Conservation (phyloP, 768 basidiomycete species). For the Calocera viscosa region DNA sequence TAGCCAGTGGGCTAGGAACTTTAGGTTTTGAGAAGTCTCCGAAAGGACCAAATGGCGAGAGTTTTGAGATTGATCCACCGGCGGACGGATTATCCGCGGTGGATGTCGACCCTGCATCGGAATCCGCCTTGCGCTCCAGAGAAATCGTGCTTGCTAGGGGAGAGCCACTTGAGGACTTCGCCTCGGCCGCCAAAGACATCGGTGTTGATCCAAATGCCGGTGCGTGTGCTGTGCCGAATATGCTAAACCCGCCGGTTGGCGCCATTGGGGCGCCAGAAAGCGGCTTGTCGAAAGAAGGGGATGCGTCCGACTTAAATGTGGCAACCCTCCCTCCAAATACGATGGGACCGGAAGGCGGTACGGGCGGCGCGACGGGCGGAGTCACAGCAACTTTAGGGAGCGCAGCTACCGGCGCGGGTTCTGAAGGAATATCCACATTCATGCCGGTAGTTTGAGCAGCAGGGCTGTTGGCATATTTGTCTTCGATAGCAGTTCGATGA, state of each 20-base stretch:
- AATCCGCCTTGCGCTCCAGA: background rate
- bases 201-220: background rate
- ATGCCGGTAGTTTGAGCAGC: background rate
- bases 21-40: background rate
- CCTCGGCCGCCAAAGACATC: background rate
- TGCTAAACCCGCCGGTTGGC: background rate
- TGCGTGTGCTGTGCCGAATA: background rate
- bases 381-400: background rate
- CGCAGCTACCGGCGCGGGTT: background rate
- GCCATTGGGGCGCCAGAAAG: background rate
- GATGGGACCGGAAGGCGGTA: background rate
- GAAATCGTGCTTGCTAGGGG: background rate
- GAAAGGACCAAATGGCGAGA: background rate
- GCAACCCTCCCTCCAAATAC: background rate
- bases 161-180: background rate
- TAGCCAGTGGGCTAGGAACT: background rate
- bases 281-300: background rate
- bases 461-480: background rate
- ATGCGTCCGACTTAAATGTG: background rate
- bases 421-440: background rate
- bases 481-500: background rate
- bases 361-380: background rate
- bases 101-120: background rate
- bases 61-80: background rate
- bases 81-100: background rate